A percentile compares a stretch with the other conserved stretches of the same genome.
Evolutionary conservation across 2,329 filamentous ascomycete genomes (phyloP).

Genomic region (Penicillium sclerotigenum): DNA sequence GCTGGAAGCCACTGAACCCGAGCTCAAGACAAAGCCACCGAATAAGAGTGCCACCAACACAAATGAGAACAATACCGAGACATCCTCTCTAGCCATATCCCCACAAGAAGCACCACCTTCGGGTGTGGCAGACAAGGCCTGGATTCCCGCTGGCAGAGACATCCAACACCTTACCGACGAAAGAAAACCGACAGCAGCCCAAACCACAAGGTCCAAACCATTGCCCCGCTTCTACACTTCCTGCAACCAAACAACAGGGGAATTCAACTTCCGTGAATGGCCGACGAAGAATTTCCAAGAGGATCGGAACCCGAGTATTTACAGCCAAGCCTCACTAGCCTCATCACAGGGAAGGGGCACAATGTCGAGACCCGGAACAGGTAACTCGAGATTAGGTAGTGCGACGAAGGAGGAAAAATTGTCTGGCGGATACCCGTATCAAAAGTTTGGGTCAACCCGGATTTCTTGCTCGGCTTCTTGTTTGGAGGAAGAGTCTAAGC

Average conservation of each 20-base stretch:
- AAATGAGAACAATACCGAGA: neutral
- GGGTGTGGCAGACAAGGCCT: slow-evolving; percentile 11
- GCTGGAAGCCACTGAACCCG: too few species aligned
- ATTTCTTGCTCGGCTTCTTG: slow-evolving; percentile 3
- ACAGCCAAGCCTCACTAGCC: slow-evolving; percentile 4
- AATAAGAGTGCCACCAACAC: neutral
- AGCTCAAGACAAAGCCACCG: too few species aligned
- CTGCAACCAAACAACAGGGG: neutral
- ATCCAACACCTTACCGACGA: neutral
- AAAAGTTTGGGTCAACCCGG: neutral
- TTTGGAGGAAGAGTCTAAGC: neutral
- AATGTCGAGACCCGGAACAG: neutral
- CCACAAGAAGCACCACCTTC: neutral
- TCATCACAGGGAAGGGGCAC: neutral
- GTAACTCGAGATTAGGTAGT: neutral
- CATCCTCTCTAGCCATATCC: neutral
- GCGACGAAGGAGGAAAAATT: neutral
- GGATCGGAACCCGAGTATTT: slow-evolving; percentile 6
- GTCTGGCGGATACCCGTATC: neutral
- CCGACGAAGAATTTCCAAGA: neutral
- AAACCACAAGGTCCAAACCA: neutral
- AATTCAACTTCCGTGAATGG: slow-evolving; percentile 4
- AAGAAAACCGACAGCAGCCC: neutral
- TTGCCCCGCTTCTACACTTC: slow-evolving; percentile 21
- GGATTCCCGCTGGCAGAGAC: slow-evolving; percentile 15